These are phyloP conservation scores for Zarea fungicola DNA, from an alignment of 2,329 filamentous ascomycete species.

Conservation along the genomic window DNA sequence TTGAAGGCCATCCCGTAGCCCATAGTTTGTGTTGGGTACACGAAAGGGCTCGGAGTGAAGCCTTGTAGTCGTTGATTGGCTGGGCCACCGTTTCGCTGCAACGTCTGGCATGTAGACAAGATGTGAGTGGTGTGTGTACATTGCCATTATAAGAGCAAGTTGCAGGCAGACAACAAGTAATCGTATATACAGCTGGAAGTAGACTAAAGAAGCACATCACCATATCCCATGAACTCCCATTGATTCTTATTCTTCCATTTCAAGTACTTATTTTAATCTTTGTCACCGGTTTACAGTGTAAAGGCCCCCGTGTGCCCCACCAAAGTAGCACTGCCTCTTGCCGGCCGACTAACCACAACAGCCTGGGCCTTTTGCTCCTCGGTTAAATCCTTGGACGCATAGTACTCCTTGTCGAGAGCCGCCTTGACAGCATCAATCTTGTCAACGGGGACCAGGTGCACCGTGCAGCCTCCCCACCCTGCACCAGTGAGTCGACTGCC, in stretches of 20 bases:
- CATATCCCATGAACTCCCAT: not conserved
- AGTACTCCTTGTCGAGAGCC: conserved; percentile 79
- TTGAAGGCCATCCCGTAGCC: too few relatives aligned
- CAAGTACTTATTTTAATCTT: not conserved
- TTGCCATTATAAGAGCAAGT: too few relatives aligned
- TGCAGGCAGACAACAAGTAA: too few relatives aligned
- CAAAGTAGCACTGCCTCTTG: conserved; percentile 56
- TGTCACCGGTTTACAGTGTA: conserved; percentile 17
- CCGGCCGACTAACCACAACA: conserved; percentile 84
- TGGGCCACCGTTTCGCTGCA: too few relatives aligned
- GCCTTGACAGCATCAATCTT: conserved; percentile 73
- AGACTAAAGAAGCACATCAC: too few relatives aligned
- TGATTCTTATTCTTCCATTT: not conserved
- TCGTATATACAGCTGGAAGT: too few relatives aligned
- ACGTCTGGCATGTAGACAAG: too few relatives aligned
- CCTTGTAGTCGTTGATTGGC: too few relatives aligned
- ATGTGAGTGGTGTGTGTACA: too few relatives aligned
- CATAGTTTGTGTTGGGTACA: too few relatives aligned
- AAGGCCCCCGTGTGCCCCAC: conserved; percentile 24
- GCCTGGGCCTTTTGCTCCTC: conserved; percentile 71
- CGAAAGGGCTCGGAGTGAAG: too few relatives aligned
- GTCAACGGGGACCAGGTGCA: conserved; percentile 82
- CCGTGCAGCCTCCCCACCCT: conserved; percentile 94
- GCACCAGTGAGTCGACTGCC: conserved; percentile 86
- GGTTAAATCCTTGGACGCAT: conserved; percentile 58